A percentile compares a stretch with the other conserved stretches of the same genome.
Evolutionary conservation across 768 basidiomycete species (phyloP).

Genomic region (Termitomyces sp.): DNA sequence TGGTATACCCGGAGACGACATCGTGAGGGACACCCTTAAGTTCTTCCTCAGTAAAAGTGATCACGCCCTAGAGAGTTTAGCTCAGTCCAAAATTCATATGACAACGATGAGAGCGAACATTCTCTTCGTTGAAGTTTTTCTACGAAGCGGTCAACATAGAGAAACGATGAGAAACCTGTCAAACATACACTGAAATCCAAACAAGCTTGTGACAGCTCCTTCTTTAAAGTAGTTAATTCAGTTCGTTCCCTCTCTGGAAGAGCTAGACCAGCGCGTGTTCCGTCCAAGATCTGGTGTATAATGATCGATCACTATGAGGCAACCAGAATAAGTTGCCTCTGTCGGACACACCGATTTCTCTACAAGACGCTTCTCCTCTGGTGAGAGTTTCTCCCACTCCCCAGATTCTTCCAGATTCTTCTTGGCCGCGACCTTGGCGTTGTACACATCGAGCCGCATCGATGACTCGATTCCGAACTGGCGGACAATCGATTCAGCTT

Average conservation of each 20-base stretch:
- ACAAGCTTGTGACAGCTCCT: conserved; percentile 71
- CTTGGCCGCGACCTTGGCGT: conserved; percentile 66
- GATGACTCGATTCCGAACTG: conserved; percentile 74
- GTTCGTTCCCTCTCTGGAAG: conserved; percentile 62
- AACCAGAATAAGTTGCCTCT: background rate
- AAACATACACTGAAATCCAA: conserved; percentile 72
- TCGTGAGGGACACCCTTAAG: conserved; percentile 79
- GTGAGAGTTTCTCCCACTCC: conserved; percentile 54
- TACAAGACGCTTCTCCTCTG: conserved; percentile 74
- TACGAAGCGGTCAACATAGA: conserved; percentile 21
- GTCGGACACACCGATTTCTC: conserved; percentile 59
- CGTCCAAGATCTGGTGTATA: conserved; percentile 55
- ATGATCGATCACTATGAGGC: background rate
- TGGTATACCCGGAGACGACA: conserved; percentile 74
- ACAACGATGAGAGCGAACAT: conserved; percentile 37
- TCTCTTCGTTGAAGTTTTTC: conserved; percentile 92
- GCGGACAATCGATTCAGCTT: conserved; percentile 65
- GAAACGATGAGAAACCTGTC: background rate
- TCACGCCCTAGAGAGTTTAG: conserved; percentile 39
- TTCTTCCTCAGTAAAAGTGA: conserved; percentile 68
- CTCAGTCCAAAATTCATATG: background rate
- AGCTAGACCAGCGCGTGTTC: conserved; percentile 75
- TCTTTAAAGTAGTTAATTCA: conserved; percentile 60
- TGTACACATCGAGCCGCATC: conserved; percentile 80
- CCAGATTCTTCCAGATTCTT: conserved; percentile 64